Percentiles rank a stretch among this genome's conserved stretches.
These are phyloP conservation scores for Hydrangea macrophylla DNA, from an alignment of 148 eudicot species.

Conservation along the genomic window DNA sequence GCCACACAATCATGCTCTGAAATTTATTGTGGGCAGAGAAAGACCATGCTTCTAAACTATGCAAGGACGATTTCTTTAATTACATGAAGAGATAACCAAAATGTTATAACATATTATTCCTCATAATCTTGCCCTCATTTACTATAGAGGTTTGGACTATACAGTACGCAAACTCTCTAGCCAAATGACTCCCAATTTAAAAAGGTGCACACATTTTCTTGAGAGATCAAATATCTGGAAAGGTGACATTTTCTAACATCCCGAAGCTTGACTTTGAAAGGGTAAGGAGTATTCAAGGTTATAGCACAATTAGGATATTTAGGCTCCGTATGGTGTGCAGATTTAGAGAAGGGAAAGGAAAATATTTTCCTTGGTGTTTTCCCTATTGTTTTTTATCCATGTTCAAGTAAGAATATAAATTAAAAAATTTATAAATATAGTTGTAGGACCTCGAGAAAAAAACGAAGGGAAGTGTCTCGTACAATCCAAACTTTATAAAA, in stretches of 20 bases:
- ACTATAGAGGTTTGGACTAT: neutral
- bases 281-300: neutral
- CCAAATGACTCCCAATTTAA: neutral
- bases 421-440: too few relatives aligned
- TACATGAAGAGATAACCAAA: neutral
- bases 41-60: too few relatives aligned
- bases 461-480: too few relatives aligned
- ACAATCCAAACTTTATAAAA: too few relatives aligned
- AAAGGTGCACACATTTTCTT: neutral
- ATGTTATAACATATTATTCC: neutral
- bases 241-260: neutral
- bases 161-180: neutral
- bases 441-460: too few relatives aligned
- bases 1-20: constrained; percentile 10
- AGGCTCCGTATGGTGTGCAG: neutral
- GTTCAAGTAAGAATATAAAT: too few relatives aligned
- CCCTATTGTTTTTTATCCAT: too few relatives aligned
- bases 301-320: neutral
- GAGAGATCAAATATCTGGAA: neutral
- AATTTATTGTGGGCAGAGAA: neutral
- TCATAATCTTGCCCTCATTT: neutral
- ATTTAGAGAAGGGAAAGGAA: too few relatives aligned
- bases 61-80: neutral
- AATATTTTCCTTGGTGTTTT: too few relatives aligned
- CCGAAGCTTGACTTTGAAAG: neutral